A percentile compares a stretch with the other conserved stretches of the same genome.
phyloP scores from a whole-genome alignment of 2,329 filamentous ascomycete species.

The Nemania sp. region DNA sequence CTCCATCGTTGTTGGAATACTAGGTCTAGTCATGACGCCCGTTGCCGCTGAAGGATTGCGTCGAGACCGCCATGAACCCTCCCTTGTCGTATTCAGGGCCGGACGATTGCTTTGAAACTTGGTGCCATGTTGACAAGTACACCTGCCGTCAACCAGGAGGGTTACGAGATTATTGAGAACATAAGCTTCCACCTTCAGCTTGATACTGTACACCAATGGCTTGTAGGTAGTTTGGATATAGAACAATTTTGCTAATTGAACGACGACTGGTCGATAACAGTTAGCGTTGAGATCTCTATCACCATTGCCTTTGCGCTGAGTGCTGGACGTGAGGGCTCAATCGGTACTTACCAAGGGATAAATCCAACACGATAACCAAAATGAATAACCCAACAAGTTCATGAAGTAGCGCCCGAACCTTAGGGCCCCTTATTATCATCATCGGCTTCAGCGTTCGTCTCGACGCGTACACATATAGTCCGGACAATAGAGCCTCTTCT shows the following conservation, averaged over 20 bases:
- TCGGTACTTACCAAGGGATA: slow-evolving; percentile 50
- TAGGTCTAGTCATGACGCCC: not conserved
- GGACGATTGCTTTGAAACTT: not conserved
- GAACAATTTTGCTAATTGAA: slow-evolving; percentile 56
- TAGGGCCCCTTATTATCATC: slow-evolving; percentile 46
- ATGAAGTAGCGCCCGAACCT: slow-evolving; percentile 51
- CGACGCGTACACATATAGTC: slow-evolving; percentile 66
- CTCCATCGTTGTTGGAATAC: not conserved
- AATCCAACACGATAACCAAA: slow-evolving; percentile 56
- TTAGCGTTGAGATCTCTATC: slow-evolving; percentile 2
- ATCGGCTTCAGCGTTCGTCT: slow-evolving; percentile 50
- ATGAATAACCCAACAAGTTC: slow-evolving; percentile 59
- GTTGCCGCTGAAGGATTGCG: not conserved
- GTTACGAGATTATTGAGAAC: slow-evolving; percentile 59
- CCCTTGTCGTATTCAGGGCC: not conserved
- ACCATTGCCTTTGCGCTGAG: not conserved
- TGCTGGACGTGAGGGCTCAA: too few species aligned
- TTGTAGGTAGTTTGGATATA: slow-evolving; percentile 56
- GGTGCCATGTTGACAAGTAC: slow-evolving; percentile 18
- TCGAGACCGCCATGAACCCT: not conserved
- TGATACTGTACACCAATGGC: slow-evolving; percentile 58
- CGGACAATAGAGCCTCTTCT: slow-evolving; percentile 60
- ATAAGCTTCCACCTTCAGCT: slow-evolving; percentile 67
- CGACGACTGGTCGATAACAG: slow-evolving; percentile 46
- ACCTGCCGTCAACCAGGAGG: slow-evolving; percentile 32